These are phyloP conservation scores for Telfairia occidentalis DNA, from an alignment of 331 rosid genomes.

Conservation along the genomic window DNA sequence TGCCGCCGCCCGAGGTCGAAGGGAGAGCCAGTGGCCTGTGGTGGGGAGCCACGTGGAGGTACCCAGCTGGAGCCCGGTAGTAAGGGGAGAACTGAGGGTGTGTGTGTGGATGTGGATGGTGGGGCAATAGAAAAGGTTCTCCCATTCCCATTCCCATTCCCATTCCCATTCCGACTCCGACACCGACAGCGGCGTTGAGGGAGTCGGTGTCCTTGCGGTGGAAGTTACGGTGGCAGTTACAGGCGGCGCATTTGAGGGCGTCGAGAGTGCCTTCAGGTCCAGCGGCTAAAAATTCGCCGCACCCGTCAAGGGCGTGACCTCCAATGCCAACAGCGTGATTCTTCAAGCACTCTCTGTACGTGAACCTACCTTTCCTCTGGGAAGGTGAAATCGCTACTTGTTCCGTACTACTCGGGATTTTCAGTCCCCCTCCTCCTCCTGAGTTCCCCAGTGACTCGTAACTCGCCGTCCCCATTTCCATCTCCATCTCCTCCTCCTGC, in stretches of 20 bases:
- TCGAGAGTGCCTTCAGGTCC: conserved; percentile 75
- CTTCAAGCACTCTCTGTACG: conserved; percentile 78
- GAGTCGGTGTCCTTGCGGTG: conserved; percentile 59
- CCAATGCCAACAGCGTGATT: conserved; percentile 72
- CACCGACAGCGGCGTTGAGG: conserved; percentile 15
- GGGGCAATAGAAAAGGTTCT: conserved; percentile 16
- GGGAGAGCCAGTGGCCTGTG: conserved; percentile 52
- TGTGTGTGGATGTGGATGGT: no score
- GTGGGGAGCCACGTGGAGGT: conserved; percentile 36
- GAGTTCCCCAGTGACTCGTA: conserved; percentile 14
- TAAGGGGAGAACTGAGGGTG: conserved; percentile 38
- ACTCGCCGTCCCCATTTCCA: conserved; percentile 17
- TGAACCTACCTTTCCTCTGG: conserved; percentile 16
- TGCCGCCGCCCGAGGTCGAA: conserved; percentile 10
- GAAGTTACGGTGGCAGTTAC: conserved; percentile 93
- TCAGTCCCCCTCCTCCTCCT: conserved; percentile 7
- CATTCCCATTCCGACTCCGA: conserved; percentile 53
- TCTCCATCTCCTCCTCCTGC: conserved; percentile 47
- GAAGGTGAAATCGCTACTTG: not conserved
- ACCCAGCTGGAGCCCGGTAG: conserved; percentile 44
- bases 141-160: no score
- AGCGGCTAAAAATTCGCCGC: conserved; percentile 71
- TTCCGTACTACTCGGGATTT: not conserved
- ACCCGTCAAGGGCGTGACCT: conserved; percentile 76
- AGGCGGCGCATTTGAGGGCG: conserved; percentile 82